Evolutionary conservation across 768 basidiomycete species (phyloP).

Genomic region (Naganishia friedmannii): DNA sequence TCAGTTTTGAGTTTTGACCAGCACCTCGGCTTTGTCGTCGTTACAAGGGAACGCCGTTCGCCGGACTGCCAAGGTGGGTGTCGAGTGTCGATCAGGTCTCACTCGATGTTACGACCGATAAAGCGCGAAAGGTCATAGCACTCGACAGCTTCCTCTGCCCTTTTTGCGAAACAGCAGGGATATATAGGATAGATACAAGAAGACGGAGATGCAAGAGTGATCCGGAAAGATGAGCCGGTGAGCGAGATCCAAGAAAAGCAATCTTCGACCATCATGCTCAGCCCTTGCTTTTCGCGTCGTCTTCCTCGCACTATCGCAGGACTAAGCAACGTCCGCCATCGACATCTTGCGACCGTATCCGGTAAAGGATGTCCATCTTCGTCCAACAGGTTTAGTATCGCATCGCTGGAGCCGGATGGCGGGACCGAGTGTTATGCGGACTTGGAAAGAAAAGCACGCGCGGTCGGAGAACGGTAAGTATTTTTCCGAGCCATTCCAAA

Average conservation of each 20-base stretch:
- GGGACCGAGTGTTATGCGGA: not conserved
- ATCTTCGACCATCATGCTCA: not conserved
- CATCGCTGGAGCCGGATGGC: not conserved
- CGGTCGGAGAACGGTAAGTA: not conserved
- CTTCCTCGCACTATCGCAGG: not conserved
- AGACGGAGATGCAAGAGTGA: not conserved
- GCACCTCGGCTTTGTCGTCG: not conserved
- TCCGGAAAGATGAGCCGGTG: not conserved
- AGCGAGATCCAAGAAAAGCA: not conserved
- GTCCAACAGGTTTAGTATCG: not conserved
- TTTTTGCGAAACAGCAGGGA: too few species aligned
- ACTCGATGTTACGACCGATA: constrained; percentile 14
- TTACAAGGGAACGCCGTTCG: not conserved
- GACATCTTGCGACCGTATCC: constrained; percentile 1
- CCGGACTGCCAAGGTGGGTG: too few species aligned
- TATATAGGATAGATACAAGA: not conserved
- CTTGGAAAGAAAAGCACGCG: not conserved
- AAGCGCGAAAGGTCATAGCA: not conserved
- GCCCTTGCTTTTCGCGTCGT: not conserved
- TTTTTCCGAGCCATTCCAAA: not conserved
- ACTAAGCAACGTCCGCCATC: not conserved
- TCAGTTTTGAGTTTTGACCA: too few species aligned
- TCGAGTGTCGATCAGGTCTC: constrained; percentile 9
- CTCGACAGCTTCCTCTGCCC: too few species aligned
- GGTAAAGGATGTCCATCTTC: not conserved